Evolutionary conservation across 768 basidiomycete genomes (phyloP), one percentile per base, ranked within the genome.

Genomic region (Auricularia sp.): DNA sequence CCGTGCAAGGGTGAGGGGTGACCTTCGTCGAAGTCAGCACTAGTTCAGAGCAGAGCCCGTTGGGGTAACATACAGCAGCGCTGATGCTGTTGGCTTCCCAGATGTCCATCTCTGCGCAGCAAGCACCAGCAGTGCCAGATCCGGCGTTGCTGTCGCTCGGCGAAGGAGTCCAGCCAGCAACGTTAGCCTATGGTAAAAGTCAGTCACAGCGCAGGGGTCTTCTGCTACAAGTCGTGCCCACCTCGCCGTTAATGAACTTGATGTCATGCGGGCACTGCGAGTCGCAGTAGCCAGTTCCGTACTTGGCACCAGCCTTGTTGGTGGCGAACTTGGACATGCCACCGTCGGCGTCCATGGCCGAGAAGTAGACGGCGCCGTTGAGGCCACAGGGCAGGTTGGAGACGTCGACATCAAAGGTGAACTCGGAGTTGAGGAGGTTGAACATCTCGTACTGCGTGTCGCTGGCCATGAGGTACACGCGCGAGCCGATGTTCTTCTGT

Each of bases 281-380:
- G 71, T 86, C 84, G 72, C 85, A 85, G 74, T 86, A 86, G 18
- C 85, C 85, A 24, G 83, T 84, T 61, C 84, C 84, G 73, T 81
- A 85, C 72, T 82, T 79, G 71, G 83, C 82, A 68, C 83, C 83
- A 62, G 83, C 82, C 77, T 80, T 80, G 79, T 85, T 84, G 72
- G 67, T 75, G 21, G 82, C 65, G 75, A 74, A 82, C 69, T 77
- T 76, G 64, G 81, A 66, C 67, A 77, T 54, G 54, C 82, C 83
- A 76, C 83, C 83, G 68, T 84, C 82, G 13, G 78, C 78, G 69
- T 81, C 83, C 84, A 85, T 86, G 73, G 81, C 78, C 62, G 77
- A 74, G 74, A 85, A 83, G 77, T 85, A 85, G 65, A 85, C 74
- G 13, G 84, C 84, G 68, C 81, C 84, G 72, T 85, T 85, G 70